Evolutionary conservation across 345 rosid species (phyloP), one percentile per base, ranked within the genome.

Genomic region (Sonneratia caseolaris): DNA sequence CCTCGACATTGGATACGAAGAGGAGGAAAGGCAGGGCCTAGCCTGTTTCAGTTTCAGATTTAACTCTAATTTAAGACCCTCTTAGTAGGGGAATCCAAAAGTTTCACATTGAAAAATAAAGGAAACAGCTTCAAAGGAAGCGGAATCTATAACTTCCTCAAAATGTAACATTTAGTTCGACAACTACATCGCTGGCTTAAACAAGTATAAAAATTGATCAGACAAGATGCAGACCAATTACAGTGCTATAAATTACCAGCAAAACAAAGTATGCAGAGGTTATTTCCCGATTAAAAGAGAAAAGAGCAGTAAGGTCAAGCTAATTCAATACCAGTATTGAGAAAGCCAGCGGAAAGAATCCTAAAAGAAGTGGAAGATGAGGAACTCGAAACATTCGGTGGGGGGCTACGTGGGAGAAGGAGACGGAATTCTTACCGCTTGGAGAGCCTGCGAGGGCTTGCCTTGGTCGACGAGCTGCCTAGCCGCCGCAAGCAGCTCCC

Each of bases 361-460:
- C 64, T 2, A 7, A 5, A 22, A 9, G 21, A 9, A 59, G 3
- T 9, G 15, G 19, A 40, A 15, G 73, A 18, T 53, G 10, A 9
- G n/a, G 21, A 49, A 38, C 0, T 36, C 15, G 37, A 49, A 37
- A 38, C 48, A 37, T 15, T 42, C 5, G 45, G 45, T 0, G 16
- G 15, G 9, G 37, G 16, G 53, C 66, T 14, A 45, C 21, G 18
- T 8, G 3, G 4, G 65, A 38, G 40, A 36, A 3, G 9, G 43
- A 68, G 55, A 37, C 66, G 12, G 38, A 38, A 7, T 56, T 53
- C 68, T 72, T 83, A 95, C 99, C 88, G 91, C 87, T 80, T 88
- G 96, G 55, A 95, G 97, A 75, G 97, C 97, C 83, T 90, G 85
- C 22, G 97, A 80, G 53, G 96, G 97, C 56, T 89, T 80, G 68